A percentile compares a stretch with the other conserved stretches of the same genome.
phyloP scores from a whole-genome alignment of 306 rosid species.

The Quercus robur region DNA sequence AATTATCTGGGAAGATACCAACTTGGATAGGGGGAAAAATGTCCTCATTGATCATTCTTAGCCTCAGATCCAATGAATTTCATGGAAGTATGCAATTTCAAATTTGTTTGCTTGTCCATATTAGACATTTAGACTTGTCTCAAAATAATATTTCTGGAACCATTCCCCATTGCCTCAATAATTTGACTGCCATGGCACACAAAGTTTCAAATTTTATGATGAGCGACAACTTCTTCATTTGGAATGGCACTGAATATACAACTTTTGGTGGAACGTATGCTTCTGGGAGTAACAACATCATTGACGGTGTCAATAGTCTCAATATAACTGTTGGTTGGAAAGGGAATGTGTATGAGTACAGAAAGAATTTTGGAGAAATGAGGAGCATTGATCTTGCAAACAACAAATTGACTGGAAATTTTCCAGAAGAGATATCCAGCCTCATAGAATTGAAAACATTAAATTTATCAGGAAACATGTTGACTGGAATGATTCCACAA shows the following conservation, averaged over 20 bases:
- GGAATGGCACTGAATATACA: fast-evolving
- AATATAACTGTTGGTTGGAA: conserved; percentile 10
- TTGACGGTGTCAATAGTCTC: neutral
- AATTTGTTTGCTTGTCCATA: neutral
- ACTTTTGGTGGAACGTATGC: no score
- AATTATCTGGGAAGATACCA: conserved; percentile 26
- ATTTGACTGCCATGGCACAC: conserved; percentile 7
- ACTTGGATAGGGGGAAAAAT: conserved; percentile 16
- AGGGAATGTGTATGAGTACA: conserved; percentile 13
- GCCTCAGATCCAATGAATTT: conserved; percentile 4
- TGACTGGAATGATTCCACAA: conserved; percentile 14
- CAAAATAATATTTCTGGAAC: neutral
- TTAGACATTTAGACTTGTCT: conserved; percentile 11
- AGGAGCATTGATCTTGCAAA: conserved; percentile 30
- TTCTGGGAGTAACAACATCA: no score
- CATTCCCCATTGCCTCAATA: conserved; percentile 1
- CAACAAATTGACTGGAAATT: conserved; percentile 16
- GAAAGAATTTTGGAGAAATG: neutral
- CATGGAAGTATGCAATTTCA: conserved; percentile 3
- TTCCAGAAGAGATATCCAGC: conserved; percentile 11
- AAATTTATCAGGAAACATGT: conserved; percentile 23
- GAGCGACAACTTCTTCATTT: no score
- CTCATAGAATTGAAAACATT: conserved; percentile 6
- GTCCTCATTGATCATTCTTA: neutral
- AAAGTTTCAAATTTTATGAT: neutral